phyloP scores from a whole-genome alignment of 78 protist genomes.

The Tieghemostelium lacteum region DNA sequence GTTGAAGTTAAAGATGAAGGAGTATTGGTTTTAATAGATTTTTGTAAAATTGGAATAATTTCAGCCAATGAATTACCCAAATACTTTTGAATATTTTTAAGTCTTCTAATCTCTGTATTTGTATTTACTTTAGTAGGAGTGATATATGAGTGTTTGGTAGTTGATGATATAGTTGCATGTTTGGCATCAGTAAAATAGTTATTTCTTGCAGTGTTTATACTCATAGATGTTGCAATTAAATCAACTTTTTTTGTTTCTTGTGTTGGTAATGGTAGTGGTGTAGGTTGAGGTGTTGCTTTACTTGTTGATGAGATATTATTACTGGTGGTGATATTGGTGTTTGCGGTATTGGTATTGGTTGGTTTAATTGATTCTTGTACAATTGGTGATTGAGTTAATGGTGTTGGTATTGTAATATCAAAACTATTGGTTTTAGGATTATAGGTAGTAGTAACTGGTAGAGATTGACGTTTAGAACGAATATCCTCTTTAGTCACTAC shows the following conservation, averaged over 20 bases:
- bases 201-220: neutral
- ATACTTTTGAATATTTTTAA: neutral
- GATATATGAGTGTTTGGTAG: neutral
- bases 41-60: neutral
- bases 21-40: too few species aligned
- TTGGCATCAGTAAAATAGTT: too few species aligned
- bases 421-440: neutral
- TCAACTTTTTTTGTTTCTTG: neutral
- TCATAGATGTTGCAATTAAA: neutral
- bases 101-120: neutral
- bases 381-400: neutral
- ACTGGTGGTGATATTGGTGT: too few species aligned
- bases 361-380: neutral
- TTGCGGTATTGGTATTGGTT: too few species aligned
- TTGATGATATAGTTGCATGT: neutral
- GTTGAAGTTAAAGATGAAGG: neutral
- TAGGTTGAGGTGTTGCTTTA: constrained; percentile 3
- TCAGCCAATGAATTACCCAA: neutral
- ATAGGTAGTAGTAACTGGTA: neutral
- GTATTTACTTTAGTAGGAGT: too few species aligned
- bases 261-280: neutral
- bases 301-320: neutral
- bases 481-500: neutral
- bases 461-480: neutral
- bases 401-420: neutral